phyloP scores from a whole-genome alignment of 2,329 filamentous ascomycete genomes.

The Proliferodiscus dingleyae region DNA sequence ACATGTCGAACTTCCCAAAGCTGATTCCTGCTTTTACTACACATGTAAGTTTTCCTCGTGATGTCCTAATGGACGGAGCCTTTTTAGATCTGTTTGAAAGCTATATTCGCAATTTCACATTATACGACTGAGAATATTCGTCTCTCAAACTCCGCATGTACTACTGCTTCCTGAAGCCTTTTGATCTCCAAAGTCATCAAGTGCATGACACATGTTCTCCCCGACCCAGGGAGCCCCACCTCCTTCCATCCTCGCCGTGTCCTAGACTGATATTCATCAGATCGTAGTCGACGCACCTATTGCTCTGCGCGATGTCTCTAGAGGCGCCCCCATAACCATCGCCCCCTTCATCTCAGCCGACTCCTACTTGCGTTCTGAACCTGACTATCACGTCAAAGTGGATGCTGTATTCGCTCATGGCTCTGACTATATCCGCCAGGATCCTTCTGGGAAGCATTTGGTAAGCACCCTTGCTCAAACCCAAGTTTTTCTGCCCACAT shows the following conservation, averaged over 20 bases:
- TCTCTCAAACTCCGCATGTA: neutral
- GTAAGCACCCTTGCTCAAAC: neutral
- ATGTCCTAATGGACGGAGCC: no score
- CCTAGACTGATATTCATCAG: constrained; percentile 22
- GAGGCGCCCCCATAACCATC: constrained; percentile 32
- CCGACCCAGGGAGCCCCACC: neutral
- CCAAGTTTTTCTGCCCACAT: neutral
- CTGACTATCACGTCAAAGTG: constrained; percentile 33
- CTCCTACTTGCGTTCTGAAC: constrained; percentile 34
- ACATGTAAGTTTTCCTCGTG: constrained; percentile 27
- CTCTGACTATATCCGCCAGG: constrained; percentile 37
- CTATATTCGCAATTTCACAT: no score
- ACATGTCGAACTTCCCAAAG: constrained; percentile 27
- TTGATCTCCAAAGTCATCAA: no score
- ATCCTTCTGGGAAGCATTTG: constrained; percentile 34
- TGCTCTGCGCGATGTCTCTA: constrained; percentile 22
- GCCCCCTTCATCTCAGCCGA: constrained; percentile 26
- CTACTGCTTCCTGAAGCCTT: constrained; percentile 12
- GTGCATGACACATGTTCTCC: neutral
- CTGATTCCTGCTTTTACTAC: constrained; percentile 37
- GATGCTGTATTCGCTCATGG: constrained; percentile 37
- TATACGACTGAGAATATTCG: no score
- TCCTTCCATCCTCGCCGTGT: neutral
- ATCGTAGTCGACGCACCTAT: constrained; percentile 34
- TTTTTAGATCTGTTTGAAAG: no score